Evolutionary conservation across 2,329 filamentous ascomycete genomes (phyloP).

Genomic region (Ilyonectria mors-panacis): DNA sequence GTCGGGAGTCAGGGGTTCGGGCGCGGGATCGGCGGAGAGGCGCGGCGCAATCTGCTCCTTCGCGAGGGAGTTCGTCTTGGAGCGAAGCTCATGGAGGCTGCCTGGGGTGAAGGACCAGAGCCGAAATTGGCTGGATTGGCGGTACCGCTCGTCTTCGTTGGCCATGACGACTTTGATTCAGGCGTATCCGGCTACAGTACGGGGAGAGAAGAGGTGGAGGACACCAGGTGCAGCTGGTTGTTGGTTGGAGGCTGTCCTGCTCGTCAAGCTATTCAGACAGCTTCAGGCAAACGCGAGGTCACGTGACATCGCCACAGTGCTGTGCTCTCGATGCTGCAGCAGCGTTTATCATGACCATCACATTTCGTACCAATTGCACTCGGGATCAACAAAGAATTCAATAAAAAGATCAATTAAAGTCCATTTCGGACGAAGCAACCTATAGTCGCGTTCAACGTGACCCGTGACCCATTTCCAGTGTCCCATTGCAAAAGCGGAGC

Average conservation of each 20-base stretch:
- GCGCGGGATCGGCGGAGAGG: slow-evolving; percentile 68
- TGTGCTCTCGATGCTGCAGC: neutral
- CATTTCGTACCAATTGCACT: no score
- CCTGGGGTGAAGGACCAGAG: slow-evolving; percentile 92
- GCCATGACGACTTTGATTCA: slow-evolving; percentile 66
- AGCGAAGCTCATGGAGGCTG: slow-evolving; percentile 79
- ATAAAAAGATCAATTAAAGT: slow-evolving; percentile 37
- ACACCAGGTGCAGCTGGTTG: slow-evolving; percentile 1
- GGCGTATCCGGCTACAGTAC: neutral
- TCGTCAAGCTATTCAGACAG: slow-evolving; percentile 13
- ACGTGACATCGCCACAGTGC: slow-evolving; percentile 11
- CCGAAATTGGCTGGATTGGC: slow-evolving; percentile 89
- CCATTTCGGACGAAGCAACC: slow-evolving; percentile 28
- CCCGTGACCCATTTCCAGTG: slow-evolving; percentile 34
- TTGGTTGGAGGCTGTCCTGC: neutral
- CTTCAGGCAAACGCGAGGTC: slow-evolving; percentile 3
- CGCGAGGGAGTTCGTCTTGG: slow-evolving; percentile 85
- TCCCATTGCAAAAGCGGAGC: slow-evolving; percentile 21
- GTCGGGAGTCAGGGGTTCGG: slow-evolving; percentile 85
- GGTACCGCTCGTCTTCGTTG: slow-evolving; percentile 92
- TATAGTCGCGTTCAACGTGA: slow-evolving; percentile 38
- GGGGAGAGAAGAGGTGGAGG: neutral
- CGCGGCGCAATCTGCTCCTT: slow-evolving; percentile 71
- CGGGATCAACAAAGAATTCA: neutral
- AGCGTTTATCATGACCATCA: no score